Percentiles rank a stretch among this genome's conserved stretches.
Conservation (phyloP, 2,329 filamentous ascomycete species). For the Aspergillus sojae region DNA sequence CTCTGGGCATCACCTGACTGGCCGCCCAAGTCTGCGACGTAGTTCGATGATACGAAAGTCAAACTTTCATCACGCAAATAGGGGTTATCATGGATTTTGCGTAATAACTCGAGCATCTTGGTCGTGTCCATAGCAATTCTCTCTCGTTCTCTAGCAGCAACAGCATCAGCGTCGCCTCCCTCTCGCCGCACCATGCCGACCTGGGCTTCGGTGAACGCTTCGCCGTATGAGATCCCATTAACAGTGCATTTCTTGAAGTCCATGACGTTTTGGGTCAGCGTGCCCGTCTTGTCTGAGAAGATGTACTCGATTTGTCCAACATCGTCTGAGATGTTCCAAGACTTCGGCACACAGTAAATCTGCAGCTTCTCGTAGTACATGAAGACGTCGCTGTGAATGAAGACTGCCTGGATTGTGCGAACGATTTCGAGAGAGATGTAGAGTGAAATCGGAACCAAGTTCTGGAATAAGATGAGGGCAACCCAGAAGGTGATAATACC, state of each 20-base stretch:
- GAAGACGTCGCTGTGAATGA: conserved; percentile 92
- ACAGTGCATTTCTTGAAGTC: conserved; percentile 99
- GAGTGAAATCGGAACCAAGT: conserved; percentile 95
- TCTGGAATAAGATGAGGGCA: conserved; percentile 92
- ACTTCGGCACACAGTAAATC: conserved; percentile 93
- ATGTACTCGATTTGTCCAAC: conserved; percentile 98
- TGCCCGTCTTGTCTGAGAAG: conserved; percentile 93
- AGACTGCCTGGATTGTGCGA: conserved; percentile 87
- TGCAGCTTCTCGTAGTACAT: conserved; percentile 98
- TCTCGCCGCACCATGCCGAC: conserved; percentile 92
- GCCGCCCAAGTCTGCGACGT: conserved; percentile 78
- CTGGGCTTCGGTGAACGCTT: conserved; percentile 96
- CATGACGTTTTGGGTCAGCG: conserved; percentile 91
- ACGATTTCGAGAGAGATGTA: conserved; percentile 98
- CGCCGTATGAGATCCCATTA: conserved; percentile 94
- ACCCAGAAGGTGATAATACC: conserved; percentile 98
- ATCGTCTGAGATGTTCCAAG: conserved; percentile 99
- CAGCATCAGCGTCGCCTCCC: conserved; percentile 82
- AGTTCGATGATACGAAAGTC: conserved; percentile 91
- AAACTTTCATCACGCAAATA: conserved; percentile 87
- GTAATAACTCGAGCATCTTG: conserved; percentile 70
- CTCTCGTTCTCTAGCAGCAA: conserved; percentile 69
- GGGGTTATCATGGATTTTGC: conserved; percentile 81
- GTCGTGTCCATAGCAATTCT: conserved; percentile 79
- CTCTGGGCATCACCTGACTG: conserved; percentile 76